Conservation (phyloP, 2,329 filamentous ascomycete species). For the Microcyclosporella mali region DNA sequence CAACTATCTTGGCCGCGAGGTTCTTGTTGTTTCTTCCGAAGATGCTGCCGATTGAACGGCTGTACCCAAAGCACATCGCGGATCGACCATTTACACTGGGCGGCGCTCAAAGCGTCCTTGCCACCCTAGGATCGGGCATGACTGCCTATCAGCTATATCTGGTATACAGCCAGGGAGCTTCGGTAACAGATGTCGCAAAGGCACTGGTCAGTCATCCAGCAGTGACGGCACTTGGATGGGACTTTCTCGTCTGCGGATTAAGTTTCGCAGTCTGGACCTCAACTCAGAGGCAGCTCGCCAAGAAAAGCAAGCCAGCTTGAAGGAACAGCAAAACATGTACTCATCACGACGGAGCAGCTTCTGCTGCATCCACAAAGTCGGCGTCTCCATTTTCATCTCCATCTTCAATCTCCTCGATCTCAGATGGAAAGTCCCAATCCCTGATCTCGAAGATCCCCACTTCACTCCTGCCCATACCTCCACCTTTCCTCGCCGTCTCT, state of each 20-base stretch:
- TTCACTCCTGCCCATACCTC: conserved; percentile 17
- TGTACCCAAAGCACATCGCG: too few species aligned
- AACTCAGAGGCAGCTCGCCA: too few species aligned
- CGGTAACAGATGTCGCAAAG: conserved; percentile 1
- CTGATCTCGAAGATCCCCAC: conserved; percentile 14
- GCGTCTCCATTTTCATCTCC: background rate
- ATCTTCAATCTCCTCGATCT: conserved; percentile 4
- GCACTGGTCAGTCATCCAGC: conserved; percentile 28
- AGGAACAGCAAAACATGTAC: too few species aligned
- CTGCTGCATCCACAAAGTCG: too few species aligned
- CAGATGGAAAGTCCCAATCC: conserved; percentile 16
- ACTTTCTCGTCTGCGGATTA: conserved; percentile 21
- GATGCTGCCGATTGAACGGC: conserved; percentile 8
- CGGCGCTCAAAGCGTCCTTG: too few species aligned
- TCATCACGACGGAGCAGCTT: too few species aligned
- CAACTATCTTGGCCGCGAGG: conserved; percentile 22
- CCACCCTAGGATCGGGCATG: too few species aligned
- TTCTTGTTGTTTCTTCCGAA: conserved; percentile 20
- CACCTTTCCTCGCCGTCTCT: conserved; percentile 11
- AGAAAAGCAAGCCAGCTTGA: too few species aligned
- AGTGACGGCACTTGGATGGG: conserved; percentile 27
- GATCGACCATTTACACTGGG: too few species aligned
- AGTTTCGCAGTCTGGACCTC: conserved; percentile 16
- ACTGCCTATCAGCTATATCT: conserved; percentile 5
- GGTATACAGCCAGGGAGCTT: conserved; percentile 1